Conservation (phyloP, 1,139 yeast genomes). For the Eremothecium coryli region DNA sequence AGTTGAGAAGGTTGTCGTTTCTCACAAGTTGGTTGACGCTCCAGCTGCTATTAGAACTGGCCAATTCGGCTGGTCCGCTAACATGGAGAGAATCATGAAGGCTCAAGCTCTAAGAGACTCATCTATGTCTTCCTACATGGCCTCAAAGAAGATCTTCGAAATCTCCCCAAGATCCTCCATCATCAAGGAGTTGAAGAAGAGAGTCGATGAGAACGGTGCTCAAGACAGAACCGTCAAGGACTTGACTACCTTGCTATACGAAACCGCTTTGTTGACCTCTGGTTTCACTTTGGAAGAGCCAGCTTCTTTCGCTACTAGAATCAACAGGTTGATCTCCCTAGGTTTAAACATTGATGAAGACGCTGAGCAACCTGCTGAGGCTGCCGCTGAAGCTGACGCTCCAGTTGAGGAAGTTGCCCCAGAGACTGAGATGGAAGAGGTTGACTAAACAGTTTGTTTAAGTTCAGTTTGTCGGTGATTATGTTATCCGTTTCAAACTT, state of each 20-base stretch:
- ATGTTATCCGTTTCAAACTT: too few species aligned
- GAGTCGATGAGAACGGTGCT: slow-evolving; percentile 95
- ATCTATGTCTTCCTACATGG: slow-evolving; percentile 98
- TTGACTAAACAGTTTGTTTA: slow-evolving; percentile 49
- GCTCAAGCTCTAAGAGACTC: slow-evolving; percentile 99
- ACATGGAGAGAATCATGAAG: slow-evolving; percentile 99
- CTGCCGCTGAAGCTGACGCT: slow-evolving; percentile 42
- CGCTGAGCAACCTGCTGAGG: slow-evolving; percentile 41
- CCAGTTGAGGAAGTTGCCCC: slow-evolving; percentile 56
- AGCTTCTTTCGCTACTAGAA: slow-evolving; percentile 92
- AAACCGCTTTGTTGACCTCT: slow-evolving; percentile 95
- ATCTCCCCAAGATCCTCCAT: slow-evolving; percentile 95
- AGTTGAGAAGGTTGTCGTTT: slow-evolving; percentile 98
- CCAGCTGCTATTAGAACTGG: slow-evolving; percentile 99
- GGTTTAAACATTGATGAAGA: slow-evolving; percentile 97
- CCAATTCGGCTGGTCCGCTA: slow-evolving; percentile 99
- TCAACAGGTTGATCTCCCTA: slow-evolving; percentile 93
- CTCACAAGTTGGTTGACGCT: slow-evolving; percentile 94
- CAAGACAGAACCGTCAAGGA: slow-evolving; percentile 98
- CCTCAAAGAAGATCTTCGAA: slow-evolving; percentile 98
- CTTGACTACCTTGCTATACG: slow-evolving; percentile 90
- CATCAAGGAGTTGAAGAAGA: slow-evolving; percentile 88
- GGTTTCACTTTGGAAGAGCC: slow-evolving; percentile 99
- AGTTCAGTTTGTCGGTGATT: neutral
- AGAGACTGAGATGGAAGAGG: slow-evolving; percentile 99